phyloP scores from a whole-genome alignment of 768 basidiomycete species.

The Boletus patriciae region DNA sequence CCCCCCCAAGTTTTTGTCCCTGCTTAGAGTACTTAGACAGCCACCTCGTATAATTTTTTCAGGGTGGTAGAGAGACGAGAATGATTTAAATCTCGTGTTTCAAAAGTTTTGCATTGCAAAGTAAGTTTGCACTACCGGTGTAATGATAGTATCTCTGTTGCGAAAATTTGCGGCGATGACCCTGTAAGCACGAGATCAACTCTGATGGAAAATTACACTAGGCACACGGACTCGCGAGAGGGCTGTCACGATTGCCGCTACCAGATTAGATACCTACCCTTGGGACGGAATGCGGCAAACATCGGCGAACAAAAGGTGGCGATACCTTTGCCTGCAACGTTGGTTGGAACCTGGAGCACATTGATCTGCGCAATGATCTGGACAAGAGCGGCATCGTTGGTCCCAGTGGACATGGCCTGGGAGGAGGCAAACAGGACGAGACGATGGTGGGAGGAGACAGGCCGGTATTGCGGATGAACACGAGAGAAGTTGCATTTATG shows the following conservation, averaged over 20 bases:
- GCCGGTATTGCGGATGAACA: too few relatives aligned
- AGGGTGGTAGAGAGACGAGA: too few relatives aligned
- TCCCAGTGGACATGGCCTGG: constrained; percentile 27
- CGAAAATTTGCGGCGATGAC: background rate
- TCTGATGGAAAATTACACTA: background rate
- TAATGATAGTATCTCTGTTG: too few relatives aligned
- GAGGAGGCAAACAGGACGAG: background rate
- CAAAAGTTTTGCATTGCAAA: too few relatives aligned
- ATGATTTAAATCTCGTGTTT: too few relatives aligned
- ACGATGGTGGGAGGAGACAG: constrained; percentile 11
- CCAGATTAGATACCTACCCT: background rate
- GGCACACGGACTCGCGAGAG: background rate
- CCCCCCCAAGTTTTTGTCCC: too few relatives aligned
- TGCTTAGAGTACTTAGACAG: too few relatives aligned
- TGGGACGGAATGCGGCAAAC: background rate
- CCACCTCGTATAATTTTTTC: too few relatives aligned
- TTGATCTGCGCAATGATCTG: constrained; percentile 76
- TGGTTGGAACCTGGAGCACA: constrained; percentile 70
- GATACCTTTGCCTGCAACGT: constrained; percentile 74
- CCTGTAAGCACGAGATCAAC: background rate
- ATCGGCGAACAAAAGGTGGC: background rate
- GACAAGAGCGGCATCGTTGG: constrained; percentile 55
- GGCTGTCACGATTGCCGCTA: background rate
- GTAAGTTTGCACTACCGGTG: too few relatives aligned
- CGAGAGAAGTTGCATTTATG: background rate